Evolutionary conservation across 352 stramenopile species (phyloP), one percentile per base, ranked within the genome.

Genomic region (Globisporangium uncinulatum): DNA sequence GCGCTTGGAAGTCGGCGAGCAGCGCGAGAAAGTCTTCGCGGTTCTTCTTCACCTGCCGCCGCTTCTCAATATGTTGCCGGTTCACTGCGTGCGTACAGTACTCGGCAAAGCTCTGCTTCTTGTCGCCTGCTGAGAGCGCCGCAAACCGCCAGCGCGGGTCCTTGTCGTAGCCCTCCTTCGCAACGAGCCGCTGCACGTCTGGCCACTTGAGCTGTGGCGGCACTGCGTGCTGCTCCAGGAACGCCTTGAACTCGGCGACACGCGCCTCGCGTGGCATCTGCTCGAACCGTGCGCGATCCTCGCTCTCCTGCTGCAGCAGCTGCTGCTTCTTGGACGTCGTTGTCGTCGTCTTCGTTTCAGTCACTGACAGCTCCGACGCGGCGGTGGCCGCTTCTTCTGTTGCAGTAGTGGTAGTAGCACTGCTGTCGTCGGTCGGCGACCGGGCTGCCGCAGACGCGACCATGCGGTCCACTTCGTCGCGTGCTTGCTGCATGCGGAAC

Each of bases 41-140:
- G 11, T 74, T 59, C 19, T 76, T 75, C 64, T 94, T 94, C n/a
- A 84, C 70, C 34, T 84, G 56, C 10, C 79, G 77, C 13, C 81
- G 76, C 37, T 76, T 74, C 56, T 87, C 83, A 34, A 92, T 85
- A 4, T 69, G 86, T 31, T 76, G 68, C 45, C 80, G 71, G 44
- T 92, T 92, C 56, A 83, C 71, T 0, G 67, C 69, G 36, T 92
- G 83, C 19, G 82, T 89, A 41, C 78, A 88, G 53, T 90, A 94
- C 59, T 94, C 84, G 0, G 84, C 81, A 32, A 87, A 92, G 10
- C 76, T 77, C 56, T 94, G 84, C 45, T 94, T 94, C 69, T 92
- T 91, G 41, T 94, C 82, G 13, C 84, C 84, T 0, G 86, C 75
- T 0, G 74, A 89, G 1, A 62, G 58, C 11, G 92, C 54, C 9